Base-by-base conservation (phyloP, 192 early-diverging fungal species). In the Dispira simplex region DNA sequence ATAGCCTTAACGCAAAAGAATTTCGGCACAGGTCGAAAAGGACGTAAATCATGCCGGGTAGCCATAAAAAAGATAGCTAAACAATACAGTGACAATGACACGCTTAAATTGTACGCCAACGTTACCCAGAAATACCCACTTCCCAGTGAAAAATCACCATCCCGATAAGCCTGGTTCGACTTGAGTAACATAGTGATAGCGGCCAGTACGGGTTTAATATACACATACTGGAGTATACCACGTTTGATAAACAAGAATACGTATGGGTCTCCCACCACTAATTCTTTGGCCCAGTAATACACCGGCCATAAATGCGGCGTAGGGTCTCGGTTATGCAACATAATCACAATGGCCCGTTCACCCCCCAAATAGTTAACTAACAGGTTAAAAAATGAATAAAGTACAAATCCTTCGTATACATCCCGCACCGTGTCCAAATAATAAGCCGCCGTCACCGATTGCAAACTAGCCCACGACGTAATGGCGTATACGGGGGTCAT, bases 391-490 rank as follows among this genome's bases (percentile, higher is more conserved):
- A 96, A 96, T 66, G 88, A 86, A 75, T 96, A 96, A 52, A 96
- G 88, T 26, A 96, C 93, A 79, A 94, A 96, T 32, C 90, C 91
- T 71, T 96, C 93, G 67, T 96, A 96, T 9, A 96, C 81, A 62
- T 96, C 93, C 46, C 94, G 81, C 64, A 97, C 74, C 2, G 90
- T 85, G 62, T 97, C 94, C 6, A 95, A 81, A 63, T 91, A 95
- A 60, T 89, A 87, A 23, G 91, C 85, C 6, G 79, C 73, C 45
- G 77, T 70, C 20, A 81, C 69, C n/a, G 90, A 92, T 4, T 84
- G 75, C 48, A 97, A 73, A 11, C 82, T 83, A 2, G 81, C 78
- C 69, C 86, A 85, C 0, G 92, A 90, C 8, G 90, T 86, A 21
- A 95, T 68, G 26, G 87, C 90, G 66, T 92, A 96, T 27, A 96